Evolutionary conservation across 2,329 filamentous ascomycete species (phyloP).

Genomic region (Rhexocercosporidium sp.): DNA sequence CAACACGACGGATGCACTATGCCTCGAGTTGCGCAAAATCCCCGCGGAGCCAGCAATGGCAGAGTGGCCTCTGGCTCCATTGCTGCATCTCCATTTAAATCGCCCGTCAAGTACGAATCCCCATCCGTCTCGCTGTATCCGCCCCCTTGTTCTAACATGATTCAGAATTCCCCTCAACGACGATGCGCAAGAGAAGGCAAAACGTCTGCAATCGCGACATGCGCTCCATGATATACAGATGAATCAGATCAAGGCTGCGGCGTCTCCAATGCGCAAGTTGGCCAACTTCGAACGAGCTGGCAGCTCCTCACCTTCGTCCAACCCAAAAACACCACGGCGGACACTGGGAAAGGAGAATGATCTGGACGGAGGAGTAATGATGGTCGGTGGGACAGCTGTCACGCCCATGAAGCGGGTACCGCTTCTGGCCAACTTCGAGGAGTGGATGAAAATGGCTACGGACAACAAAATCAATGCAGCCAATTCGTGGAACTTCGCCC

Average conservation of each 20-base stretch:
- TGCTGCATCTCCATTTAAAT: slow-evolving; percentile 41
- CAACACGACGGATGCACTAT: slow-evolving; percentile 43
- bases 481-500: slow-evolving; percentile 99
- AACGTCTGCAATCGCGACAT: slow-evolving; percentile 84
- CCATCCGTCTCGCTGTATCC: background rate
- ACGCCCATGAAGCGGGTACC: slow-evolving; percentile 97
- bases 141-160: slow-evolving; percentile 4
- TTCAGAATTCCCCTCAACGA: slow-evolving; percentile 92
- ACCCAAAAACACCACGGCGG: slow-evolving; percentile 58
- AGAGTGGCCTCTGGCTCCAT: slow-evolving; percentile 46
- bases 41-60: slow-evolving; percentile 46
- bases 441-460: slow-evolving; percentile 99
- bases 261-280: slow-evolving; percentile 71
- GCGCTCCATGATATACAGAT: slow-evolving; percentile 89
- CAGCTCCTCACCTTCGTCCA: slow-evolving; percentile 60
- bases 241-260: slow-evolving; percentile 86
- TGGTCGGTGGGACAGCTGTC: slow-evolving; percentile 75
- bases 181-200: slow-evolving; percentile 89
- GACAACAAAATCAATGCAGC: slow-evolving; percentile 99
- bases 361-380: slow-evolving; percentile 61
- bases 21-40: slow-evolving; percentile 59
- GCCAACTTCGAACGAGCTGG: slow-evolving; percentile 63
- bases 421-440: slow-evolving; percentile 96
- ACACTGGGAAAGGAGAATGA: slow-evolving; percentile 49
- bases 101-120: slow-evolving; percentile 44